phyloP scores from a whole-genome alignment of 805 yeast genomes.

The Zygotorulaspora sp. region DNA sequence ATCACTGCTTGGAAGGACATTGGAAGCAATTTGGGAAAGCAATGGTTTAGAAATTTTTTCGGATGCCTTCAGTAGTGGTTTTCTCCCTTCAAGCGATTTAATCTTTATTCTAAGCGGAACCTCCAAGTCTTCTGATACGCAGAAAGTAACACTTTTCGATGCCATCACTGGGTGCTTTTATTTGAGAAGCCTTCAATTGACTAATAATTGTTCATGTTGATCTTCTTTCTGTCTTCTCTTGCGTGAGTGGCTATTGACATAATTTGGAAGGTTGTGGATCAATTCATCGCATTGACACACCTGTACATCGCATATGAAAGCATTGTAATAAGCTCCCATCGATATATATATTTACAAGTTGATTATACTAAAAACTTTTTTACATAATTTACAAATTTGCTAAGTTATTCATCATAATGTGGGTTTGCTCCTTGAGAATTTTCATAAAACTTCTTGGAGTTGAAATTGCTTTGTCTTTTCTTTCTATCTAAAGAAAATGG shows the following conservation, averaged over 20 bases:
- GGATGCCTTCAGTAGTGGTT: slow-evolving; percentile 41
- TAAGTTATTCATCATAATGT: slow-evolving; percentile 7
- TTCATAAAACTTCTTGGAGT: slow-evolving; percentile 9
- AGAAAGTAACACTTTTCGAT: slow-evolving; percentile 46
- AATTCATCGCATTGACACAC: background rate
- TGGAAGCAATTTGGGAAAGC: slow-evolving; percentile 39
- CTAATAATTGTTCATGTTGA: background rate
- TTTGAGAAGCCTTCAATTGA: too few species aligned
- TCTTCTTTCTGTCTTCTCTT: background rate
- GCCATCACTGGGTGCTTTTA: too few species aligned
- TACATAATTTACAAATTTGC: slow-evolving; percentile 2
- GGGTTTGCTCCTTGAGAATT: slow-evolving; percentile 14
- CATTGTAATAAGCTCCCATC: too few species aligned
- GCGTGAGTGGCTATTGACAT: background rate
- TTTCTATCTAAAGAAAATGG: slow-evolving; percentile 4
- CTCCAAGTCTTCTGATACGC: slow-evolving; percentile 52
- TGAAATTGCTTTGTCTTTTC: slow-evolving; percentile 7
- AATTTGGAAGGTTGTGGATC: background rate
- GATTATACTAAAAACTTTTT: slow-evolving; percentile 3
- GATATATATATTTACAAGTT: slow-evolving; percentile 8
- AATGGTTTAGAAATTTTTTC: slow-evolving; percentile 46
- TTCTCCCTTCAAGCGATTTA: slow-evolving; percentile 43
- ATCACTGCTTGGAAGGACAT: slow-evolving; percentile 36
- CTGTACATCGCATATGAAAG: slow-evolving; percentile 4
- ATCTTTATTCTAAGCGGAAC: slow-evolving; percentile 47